Conservation (phyloP, 129 eudicot genomes). For the Dittrichia graveolens region DNA sequence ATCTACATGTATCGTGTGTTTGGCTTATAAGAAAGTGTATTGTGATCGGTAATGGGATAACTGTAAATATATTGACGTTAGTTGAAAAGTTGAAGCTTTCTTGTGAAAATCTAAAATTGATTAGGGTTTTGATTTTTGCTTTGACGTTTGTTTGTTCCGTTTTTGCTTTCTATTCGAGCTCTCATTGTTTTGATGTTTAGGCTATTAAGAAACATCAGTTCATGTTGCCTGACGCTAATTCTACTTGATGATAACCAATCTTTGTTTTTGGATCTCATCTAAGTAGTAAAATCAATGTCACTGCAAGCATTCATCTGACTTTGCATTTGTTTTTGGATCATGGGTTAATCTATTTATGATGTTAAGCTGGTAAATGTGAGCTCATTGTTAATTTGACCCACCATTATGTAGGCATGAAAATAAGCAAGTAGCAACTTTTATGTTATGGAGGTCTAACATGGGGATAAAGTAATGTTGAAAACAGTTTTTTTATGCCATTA, state of each 20-base stretch:
- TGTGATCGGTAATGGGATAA: neutral
- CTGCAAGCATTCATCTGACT: neutral
- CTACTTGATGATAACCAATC: constrained; percentile 4
- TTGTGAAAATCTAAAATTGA: neutral
- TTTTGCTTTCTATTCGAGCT: neutral
- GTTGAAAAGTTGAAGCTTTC: neutral
- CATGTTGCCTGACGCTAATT: neutral
- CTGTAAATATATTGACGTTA: neutral
- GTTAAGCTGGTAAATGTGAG: neutral
- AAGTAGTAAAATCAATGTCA: neutral
- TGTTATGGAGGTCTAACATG: neutral
- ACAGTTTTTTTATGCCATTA: neutral
- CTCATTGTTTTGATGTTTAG: neutral
- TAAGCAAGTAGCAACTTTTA: too few relatives aligned
- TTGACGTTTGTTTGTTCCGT: too few relatives aligned
- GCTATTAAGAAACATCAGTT: neutral
- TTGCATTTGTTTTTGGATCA: neutral
- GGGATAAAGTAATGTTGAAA: neutral
- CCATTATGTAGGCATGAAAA: neutral
- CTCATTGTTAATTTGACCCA: neutral
- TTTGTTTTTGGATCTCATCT: neutral
- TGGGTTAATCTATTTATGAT: neutral
- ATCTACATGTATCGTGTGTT: neutral
- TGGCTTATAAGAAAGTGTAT: neutral
- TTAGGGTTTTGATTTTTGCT: neutral